Conservation (phyloP, 495 filamentous ascomycete genomes). For the Neurospora sp. region DNA sequence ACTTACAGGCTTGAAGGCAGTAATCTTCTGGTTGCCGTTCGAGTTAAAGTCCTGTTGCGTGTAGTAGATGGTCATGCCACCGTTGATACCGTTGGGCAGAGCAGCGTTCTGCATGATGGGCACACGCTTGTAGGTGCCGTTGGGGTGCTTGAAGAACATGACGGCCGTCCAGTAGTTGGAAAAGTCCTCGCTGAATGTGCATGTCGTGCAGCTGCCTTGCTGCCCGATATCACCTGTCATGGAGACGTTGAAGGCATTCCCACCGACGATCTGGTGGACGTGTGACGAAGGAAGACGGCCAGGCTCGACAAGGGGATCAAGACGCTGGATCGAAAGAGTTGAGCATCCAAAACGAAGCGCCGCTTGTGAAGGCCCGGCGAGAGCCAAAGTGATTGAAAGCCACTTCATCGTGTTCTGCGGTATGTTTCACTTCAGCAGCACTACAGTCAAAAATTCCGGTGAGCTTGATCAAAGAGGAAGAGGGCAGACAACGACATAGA, state of each 20-base stretch:
- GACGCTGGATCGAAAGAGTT: slow-evolving; percentile 33
- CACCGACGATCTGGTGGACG: slow-evolving; percentile 40
- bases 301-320: slow-evolving; percentile 37
- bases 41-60: slow-evolving; percentile 35
- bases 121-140: slow-evolving; percentile 38
- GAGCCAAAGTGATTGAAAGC: slow-evolving; percentile 26
- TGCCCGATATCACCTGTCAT: slow-evolving; percentile 37
- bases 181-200: slow-evolving; percentile 15
- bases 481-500: background rate
- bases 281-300: slow-evolving; percentile 31
- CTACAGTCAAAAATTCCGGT: background rate
- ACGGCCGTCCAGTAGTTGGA: slow-evolving; percentile 37
- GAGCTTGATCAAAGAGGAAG: background rate
- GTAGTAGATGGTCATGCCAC: slow-evolving; percentile 42
- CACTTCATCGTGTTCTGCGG: slow-evolving; percentile 30
- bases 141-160: slow-evolving; percentile 41
- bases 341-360: slow-evolving; percentile 38
- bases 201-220: slow-evolving; percentile 22
- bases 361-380: slow-evolving; percentile 29
- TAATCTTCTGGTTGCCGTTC: slow-evolving; percentile 35
- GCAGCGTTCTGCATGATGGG: slow-evolving; percentile 32
- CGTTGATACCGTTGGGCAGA: slow-evolving; percentile 34
- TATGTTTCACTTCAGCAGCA: background rate
- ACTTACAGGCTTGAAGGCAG: slow-evolving; percentile 36
- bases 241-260: slow-evolving; percentile 38